A percentile compares a stretch with the other conserved stretches of the same genome.
These are phyloP conservation scores for Coffea canephora DNA, from an alignment of 257 asterid genomes.

Conservation along the genomic window DNA sequence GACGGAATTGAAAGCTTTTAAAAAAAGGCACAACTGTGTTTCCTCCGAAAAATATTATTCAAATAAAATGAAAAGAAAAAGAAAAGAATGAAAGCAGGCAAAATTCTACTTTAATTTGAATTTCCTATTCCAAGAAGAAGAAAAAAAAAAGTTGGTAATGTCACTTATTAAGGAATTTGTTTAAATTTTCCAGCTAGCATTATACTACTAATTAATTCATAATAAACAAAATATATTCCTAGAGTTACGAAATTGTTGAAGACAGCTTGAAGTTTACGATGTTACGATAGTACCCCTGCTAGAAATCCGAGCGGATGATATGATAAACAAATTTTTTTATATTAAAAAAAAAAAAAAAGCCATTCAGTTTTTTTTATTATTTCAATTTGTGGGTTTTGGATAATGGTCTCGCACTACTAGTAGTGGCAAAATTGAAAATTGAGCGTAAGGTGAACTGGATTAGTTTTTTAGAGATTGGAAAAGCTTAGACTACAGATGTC, in stretches of 20 bases:
- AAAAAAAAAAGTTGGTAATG: constrained; percentile 13
- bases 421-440: background rate
- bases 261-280: constrained; percentile 38
- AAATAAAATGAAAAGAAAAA: background rate
- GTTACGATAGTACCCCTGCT: constrained; percentile 42
- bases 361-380: background rate
- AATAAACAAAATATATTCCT: constrained; percentile 31
- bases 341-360: too few relatives aligned
- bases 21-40: background rate
- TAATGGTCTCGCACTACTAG: background rate
- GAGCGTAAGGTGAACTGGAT: background rate
- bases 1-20: constrained; percentile 6
- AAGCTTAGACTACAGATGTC: constrained; percentile 27
- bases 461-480: constrained; percentile 1
- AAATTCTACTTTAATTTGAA: constrained; percentile 18
- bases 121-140: constrained; percentile 8
- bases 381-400: background rate
- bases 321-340: background rate
- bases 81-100: constrained; percentile 11
- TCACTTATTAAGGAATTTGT: constrained; percentile 1
- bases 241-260: constrained; percentile 55
- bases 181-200: constrained; percentile 33
- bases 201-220: background rate
- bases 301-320: constrained; percentile 13
- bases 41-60: background rate